Evolutionary conservation across 1,284 basidiomycete species (phyloP), one percentile per base, ranked within the genome.

Genomic region (Leccinum subspadiceum): DNA sequence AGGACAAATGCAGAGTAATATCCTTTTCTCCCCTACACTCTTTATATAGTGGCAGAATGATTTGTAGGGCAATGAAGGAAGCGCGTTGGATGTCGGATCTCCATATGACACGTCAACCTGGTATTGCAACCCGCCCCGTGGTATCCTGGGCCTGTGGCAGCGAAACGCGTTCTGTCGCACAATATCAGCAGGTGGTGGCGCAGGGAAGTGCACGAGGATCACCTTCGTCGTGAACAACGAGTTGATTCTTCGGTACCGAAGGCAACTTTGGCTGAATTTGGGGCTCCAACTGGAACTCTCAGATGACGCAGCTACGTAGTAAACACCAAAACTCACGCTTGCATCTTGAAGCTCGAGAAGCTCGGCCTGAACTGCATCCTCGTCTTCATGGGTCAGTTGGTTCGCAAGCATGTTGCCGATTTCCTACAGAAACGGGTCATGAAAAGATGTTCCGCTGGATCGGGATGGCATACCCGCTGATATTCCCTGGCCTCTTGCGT

Each of bases 401-500:
- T 90, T 91, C 39, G 89, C 84, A 15, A 99, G 80, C 79, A 96
- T 86, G 71, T 94, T 89, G 68, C 92, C 86, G 63, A 99, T 90
- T 83, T 99, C 96, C 94, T 94, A 68, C 54, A 22, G 44, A 53
- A 51, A 46, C 58, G 55, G 57, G 41, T n/a, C 29, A 12, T 24
- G 20, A 57, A 39, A 22, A 1, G 9, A 50, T 8, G 33, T 5
- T 46, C 33, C 35, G n/a, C 13, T 5, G 12, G 26, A 60, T 15
- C 35, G n/a, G 31, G 17, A 50, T 46, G 9, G 37, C 87, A 56
- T 63, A 95, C 95, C 70, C 82, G 78, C 74, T 99, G 95, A 75
- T 98, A 98, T 62, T 89, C 94, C 64, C 92, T 83, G 1, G 94
- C 96, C 70, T 98, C 96, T 2, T 87, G 85, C 1, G 96, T 96